A percentile compares a stretch with the other conserved stretches of the same genome.
Evolutionary conservation across 2,329 filamentous ascomycete species (phyloP).

Genomic region (Emmonsia crescens): DNA sequence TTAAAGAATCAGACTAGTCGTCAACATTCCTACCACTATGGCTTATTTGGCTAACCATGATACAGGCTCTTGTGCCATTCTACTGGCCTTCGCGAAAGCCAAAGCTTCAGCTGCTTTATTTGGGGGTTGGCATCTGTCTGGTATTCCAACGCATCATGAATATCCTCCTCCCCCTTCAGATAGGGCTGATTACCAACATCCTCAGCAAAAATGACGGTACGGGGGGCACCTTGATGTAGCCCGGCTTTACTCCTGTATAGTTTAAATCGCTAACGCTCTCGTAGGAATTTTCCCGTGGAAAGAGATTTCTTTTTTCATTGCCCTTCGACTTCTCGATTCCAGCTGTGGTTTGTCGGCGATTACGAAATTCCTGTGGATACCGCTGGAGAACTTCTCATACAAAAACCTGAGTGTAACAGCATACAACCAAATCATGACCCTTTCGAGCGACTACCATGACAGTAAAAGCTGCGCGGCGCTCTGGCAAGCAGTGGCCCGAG

Average conservation of each 20-base stretch:
- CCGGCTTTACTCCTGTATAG: neutral
- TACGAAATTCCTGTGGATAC: conserved; percentile 42
- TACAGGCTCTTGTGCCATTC: conserved; percentile 62
- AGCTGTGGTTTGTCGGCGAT: conserved; percentile 42
- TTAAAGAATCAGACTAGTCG: neutral
- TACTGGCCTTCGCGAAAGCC: conserved; percentile 63
- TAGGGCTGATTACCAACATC: conserved; percentile 66
- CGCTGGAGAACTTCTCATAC: conserved; percentile 48
- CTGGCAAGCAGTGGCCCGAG: conserved; percentile 54
- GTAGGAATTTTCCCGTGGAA: conserved; percentile 40
- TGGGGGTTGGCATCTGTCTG: conserved; percentile 56
- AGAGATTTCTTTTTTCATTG: conserved; percentile 42
- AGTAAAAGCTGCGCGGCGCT: conserved; percentile 55
- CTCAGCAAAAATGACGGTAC: conserved; percentile 43
- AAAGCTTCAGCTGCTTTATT: conserved; percentile 55
- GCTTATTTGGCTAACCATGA: conserved; percentile 5
- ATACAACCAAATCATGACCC: conserved; percentile 57
- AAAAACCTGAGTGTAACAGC: conserved; percentile 48
- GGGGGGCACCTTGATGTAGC: neutral
- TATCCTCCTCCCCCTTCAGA: conserved; percentile 67
- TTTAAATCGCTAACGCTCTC: conserved; percentile 1
- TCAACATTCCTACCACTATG: neutral
- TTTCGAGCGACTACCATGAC: conserved; percentile 61
- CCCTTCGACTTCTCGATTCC: conserved; percentile 40
- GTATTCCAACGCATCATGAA: conserved; percentile 62